A percentile compares a stretch with the other conserved stretches of the same genome.
phyloP scores from a whole-genome alignment of 116 monocot species.

The Iris pallida region DNA sequence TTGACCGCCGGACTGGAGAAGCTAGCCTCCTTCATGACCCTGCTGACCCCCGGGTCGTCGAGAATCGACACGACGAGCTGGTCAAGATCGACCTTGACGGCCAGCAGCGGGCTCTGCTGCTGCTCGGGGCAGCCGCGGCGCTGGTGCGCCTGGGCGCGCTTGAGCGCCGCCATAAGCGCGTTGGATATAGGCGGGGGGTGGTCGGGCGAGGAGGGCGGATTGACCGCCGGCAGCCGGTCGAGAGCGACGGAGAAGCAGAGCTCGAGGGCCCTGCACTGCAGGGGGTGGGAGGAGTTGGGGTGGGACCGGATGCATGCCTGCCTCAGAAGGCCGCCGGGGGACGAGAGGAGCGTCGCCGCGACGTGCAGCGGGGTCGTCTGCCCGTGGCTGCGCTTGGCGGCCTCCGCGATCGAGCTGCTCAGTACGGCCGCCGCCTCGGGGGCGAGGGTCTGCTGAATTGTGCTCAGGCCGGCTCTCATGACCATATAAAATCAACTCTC shows the following conservation, averaged over 20 bases:
- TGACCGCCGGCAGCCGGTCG: conserved; percentile 54
- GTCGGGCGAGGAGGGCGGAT: background rate
- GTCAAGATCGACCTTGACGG: conserved; percentile 90
- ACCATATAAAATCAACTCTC: background rate
- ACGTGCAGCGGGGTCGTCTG: conserved; percentile 97
- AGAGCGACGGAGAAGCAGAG: conserved; percentile 95
- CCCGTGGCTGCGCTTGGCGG: conserved; percentile 53
- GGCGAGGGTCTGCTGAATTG: conserved; percentile 94
- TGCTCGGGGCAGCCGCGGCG: conserved; percentile 81
- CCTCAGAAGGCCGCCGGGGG: conserved; percentile 59
- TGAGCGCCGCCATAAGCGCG: conserved; percentile 88
- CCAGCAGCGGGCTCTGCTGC: conserved; percentile 88
- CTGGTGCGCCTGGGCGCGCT: conserved; percentile 95
- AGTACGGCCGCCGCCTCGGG: conserved; percentile 70
- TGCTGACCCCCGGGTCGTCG: conserved; percentile 87
- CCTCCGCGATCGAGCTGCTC: conserved; percentile 64
- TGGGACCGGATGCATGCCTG: conserved; percentile 80
- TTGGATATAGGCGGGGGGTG: conserved; percentile 93
- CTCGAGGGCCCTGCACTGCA: conserved; percentile 92
- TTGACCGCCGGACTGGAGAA: conserved; percentile 89
- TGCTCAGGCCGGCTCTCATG: conserved; percentile 84
- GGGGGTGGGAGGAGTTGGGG: conserved; percentile 75
- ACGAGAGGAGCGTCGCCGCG: conserved; percentile 64
- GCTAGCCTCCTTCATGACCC: conserved; percentile 94
- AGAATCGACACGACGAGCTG: conserved; percentile 88